Evolutionary conservation across 257 asterid genomes (phyloP).

Genomic region (Rubia yunnanensis): DNA sequence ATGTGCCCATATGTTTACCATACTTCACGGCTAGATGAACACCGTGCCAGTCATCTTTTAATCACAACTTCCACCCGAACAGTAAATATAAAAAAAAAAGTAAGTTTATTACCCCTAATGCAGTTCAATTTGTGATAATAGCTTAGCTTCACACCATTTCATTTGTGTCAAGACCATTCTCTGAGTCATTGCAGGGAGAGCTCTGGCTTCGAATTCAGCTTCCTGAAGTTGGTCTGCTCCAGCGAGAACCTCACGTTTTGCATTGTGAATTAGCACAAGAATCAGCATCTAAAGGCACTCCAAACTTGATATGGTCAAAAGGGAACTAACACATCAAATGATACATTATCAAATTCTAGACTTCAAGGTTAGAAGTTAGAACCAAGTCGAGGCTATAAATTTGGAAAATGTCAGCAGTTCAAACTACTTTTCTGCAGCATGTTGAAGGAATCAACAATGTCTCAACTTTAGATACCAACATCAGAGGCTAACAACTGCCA

Average conservation of each 20-base stretch:
- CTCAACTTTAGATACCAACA: no score
- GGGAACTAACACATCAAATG: no score
- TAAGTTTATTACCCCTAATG: neutral
- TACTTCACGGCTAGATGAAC: conserved; percentile 81
- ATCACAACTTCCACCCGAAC: conserved; percentile 97
- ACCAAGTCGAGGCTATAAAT: no score
- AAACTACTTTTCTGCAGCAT: no score
- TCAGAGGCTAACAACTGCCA: neutral
- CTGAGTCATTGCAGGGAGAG: conserved; percentile 85
- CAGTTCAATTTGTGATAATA: neutral
- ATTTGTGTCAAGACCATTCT: conserved; percentile 84
- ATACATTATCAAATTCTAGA: no score
- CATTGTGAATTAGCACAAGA: conserved; percentile 38
- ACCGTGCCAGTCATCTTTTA: conserved; percentile 98
- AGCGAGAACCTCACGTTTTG: conserved; percentile 54
- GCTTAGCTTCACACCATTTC: conserved; percentile 63
- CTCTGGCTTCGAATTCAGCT: conserved; percentile 69
- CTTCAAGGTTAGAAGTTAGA: no score
- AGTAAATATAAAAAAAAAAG: conserved; percentile 15
- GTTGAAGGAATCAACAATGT: no score
- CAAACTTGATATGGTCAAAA: no score
- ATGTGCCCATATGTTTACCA: conserved; percentile 43
- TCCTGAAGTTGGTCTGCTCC: conserved; percentile 53
- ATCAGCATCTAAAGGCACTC: no score
- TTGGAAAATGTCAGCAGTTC: no score